A percentile compares a stretch with the other conserved stretches of the same genome.
Evolutionary conservation across 441 rosid genomes (phyloP).

Genomic region (Mallotus repandus): DNA sequence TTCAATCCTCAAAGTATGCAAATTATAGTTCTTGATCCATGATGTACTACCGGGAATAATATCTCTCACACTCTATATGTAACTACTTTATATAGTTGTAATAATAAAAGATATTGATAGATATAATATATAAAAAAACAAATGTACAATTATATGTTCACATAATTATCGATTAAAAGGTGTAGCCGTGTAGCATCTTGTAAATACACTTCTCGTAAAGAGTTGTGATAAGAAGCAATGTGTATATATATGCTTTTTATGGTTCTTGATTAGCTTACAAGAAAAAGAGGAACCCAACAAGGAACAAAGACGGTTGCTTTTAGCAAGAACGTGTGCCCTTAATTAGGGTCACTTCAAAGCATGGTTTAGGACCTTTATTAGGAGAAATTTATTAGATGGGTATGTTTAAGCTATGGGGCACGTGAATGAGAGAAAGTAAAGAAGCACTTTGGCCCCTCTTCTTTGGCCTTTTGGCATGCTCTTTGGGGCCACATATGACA

Average conservation of each 20-base stretch:
- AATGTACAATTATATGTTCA: neutral
- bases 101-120: too few relatives aligned
- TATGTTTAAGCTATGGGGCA: constrained; percentile 21
- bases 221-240: neutral
- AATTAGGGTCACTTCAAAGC: constrained; percentile 16
- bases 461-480: constrained; percentile 18
- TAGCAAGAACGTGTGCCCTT: neutral
- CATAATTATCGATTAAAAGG: neutral
- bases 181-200: neutral
- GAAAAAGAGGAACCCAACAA: neutral
- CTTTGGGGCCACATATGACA: constrained; percentile 29
- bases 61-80: too few relatives aligned
- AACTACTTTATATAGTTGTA: too few relatives aligned
- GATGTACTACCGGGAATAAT: too few relatives aligned
- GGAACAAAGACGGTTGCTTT: neutral
- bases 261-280: too few relatives aligned
- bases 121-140: too few relatives aligned
- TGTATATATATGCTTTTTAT: neutral
- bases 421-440: constrained; percentile 29
- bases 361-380: constrained; percentile 2
- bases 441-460: neutral
- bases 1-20: too few relatives aligned
- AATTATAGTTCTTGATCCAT: too few relatives aligned
- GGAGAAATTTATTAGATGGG: neutral
- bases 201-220: neutral